Conservation (phyloP, 1,284 basidiomycete species). For the Naganishia albida region DNA sequence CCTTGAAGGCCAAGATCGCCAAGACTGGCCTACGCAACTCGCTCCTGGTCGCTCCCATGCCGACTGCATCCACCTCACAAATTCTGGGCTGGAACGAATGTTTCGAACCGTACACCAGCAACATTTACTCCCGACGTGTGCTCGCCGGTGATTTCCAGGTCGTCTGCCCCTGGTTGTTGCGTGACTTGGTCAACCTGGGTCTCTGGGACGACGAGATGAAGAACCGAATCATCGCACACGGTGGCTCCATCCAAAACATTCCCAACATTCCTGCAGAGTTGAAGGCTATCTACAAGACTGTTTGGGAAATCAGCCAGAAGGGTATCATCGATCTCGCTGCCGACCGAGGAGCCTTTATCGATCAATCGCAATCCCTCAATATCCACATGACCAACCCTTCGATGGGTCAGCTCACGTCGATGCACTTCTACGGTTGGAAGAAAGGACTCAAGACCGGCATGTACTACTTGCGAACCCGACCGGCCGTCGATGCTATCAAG, state of each 20-base stretch:
- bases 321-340: slow-evolving; percentile 96
- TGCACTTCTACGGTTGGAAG: slow-evolving; percentile 99
- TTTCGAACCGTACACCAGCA: slow-evolving; percentile 66
- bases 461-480: slow-evolving; percentile 89
- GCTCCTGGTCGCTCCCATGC: slow-evolving; percentile 94
- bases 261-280: slow-evolving; percentile 80
- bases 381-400: slow-evolving; percentile 91
- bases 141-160: slow-evolving; percentile 99
- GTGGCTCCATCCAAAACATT: slow-evolving; percentile 92
- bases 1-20: slow-evolving; percentile 86
- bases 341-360: slow-evolving; percentile 97
- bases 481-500: slow-evolving; percentile 94
- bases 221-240: slow-evolving; percentile 84
- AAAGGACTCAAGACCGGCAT: slow-evolving; percentile 98
- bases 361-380: slow-evolving; percentile 85
- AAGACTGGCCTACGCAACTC: slow-evolving; percentile 88
- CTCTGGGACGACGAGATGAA: slow-evolving; percentile 99
- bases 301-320: slow-evolving; percentile 99
- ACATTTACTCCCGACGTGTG: slow-evolving; percentile 99
- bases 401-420: slow-evolving; percentile 90
- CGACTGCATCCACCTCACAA: slow-evolving; percentile 97
- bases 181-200: slow-evolving; percentile 91
- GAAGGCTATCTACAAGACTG: slow-evolving; percentile 97
- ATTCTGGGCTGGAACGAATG: slow-evolving; percentile 99
- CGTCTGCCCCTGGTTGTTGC: slow-evolving; percentile 96